These are phyloP conservation scores for Diaporthe humulicola DNA, from an alignment of 2,329 filamentous ascomycete genomes.

Conservation along the genomic window DNA sequence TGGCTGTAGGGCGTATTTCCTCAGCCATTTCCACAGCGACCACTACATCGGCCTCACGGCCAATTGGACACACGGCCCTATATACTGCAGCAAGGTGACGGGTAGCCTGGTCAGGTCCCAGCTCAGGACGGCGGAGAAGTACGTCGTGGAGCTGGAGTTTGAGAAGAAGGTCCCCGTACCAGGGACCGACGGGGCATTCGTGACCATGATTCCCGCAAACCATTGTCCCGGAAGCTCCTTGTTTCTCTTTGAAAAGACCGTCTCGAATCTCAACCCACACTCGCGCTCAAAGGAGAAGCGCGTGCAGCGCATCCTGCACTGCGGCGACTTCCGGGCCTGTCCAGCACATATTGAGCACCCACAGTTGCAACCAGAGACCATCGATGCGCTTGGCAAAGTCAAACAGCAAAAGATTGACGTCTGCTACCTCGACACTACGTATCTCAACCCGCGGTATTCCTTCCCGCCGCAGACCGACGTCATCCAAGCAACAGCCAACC, in stretches of 20 bases:
- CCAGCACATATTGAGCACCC: constrained; percentile 86
- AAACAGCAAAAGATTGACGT: constrained; percentile 91
- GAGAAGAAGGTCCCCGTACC: constrained; percentile 84
- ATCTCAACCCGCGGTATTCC: constrained; percentile 93
- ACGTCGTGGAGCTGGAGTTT: constrained; percentile 87
- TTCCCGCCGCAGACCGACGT: constrained; percentile 93
- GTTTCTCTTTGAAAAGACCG: constrained; percentile 88
- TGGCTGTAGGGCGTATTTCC: constrained; percentile 93
- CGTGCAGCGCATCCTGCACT: constrained; percentile 88
- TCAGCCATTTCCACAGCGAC: constrained; percentile 98
- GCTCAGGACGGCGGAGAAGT: constrained; percentile 86
- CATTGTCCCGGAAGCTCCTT: constrained; percentile 96
- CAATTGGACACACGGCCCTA: constrained; percentile 92
- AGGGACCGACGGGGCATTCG: constrained; percentile 82
- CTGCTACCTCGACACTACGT: constrained; percentile 97
- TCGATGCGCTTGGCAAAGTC: constrained; percentile 78
- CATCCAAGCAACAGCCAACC: constrained; percentile 86
- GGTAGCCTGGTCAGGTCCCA: constrained; percentile 90
- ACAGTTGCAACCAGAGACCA: constrained; percentile 79
- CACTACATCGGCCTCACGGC: constrained; percentile 94
- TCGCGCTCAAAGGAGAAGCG: constrained; percentile 61
- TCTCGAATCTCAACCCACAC: constrained; percentile 54
- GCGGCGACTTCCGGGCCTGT: constrained; percentile 95
- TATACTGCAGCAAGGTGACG: constrained; percentile 95
- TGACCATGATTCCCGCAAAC: constrained; percentile 97